Evolutionary conservation across 2,329 filamentous ascomycete species (phyloP).

Genomic region (Teratosphaeria zuluensis): DNA sequence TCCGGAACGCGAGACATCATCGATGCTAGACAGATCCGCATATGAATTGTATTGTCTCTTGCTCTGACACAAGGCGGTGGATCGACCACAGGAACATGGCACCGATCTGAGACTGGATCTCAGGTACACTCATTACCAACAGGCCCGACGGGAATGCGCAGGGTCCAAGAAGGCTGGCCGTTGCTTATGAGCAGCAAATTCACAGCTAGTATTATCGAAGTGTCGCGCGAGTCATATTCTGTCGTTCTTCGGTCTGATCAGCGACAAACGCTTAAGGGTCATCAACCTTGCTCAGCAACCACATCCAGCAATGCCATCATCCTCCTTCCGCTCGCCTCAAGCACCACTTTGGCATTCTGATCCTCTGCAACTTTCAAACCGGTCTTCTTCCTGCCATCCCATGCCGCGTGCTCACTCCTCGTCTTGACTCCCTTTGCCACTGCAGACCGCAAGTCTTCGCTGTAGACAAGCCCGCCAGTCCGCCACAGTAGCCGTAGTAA

Average conservation of each 20-base stretch:
- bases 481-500: conserved; percentile 46
- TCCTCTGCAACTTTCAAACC: conserved; percentile 26
- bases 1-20: background rate
- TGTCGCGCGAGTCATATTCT: background rate
- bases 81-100: background rate
- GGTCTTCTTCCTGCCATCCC: conserved; percentile 36
- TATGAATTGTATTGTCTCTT: background rate
- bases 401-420: conserved; percentile 37
- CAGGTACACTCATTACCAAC: background rate
- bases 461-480: conserved; percentile 18
- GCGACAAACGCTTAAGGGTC: background rate
- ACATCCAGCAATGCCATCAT: conserved; percentile 14
- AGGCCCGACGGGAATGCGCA: background rate
- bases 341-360: conserved; percentile 23
- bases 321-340: conserved; percentile 25
- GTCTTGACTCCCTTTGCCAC: conserved; percentile 45
- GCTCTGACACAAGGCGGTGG: background rate
- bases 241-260: background rate
- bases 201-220: background rate
- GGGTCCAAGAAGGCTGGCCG: background rate
- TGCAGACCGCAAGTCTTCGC: conserved; percentile 20
- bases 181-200: background rate
- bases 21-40: background rate
- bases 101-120: background rate
- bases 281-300: background rate